phyloP scores from a whole-genome alignment of 1,284 basidiomycete genomes.

The Leccinum pallidistipes region DNA sequence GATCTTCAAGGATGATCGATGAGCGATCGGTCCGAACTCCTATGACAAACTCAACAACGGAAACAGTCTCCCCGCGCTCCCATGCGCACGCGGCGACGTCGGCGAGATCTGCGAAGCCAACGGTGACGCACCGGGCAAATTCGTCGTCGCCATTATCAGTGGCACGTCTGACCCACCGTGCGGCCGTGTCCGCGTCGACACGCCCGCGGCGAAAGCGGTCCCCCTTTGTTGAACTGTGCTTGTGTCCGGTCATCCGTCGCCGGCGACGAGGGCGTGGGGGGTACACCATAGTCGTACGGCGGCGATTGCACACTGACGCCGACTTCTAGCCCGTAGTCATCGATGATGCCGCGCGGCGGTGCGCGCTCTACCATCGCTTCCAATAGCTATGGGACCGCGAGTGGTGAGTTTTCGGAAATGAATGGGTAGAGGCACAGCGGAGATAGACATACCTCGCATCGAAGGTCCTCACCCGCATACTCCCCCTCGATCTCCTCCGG shows the following conservation, averaged over 20 bases:
- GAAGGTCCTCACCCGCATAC: conserved; percentile 80
- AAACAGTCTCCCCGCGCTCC: conserved; percentile 6
- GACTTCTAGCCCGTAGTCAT: conserved; percentile 53
- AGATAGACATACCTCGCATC: conserved; percentile 66
- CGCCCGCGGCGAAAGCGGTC: conserved; percentile 48
- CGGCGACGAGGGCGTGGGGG: conserved; percentile 7
- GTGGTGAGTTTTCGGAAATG: too few relatives aligned
- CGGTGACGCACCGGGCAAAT: conserved; percentile 3
- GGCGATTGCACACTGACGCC: conserved; percentile 13
- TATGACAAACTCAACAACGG: conserved; percentile 2
- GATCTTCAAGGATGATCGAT: too few relatives aligned
- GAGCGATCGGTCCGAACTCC: neutral
- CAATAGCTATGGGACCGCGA: neutral
- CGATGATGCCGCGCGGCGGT: conserved; percentile 49
- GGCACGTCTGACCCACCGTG: conserved; percentile 2
- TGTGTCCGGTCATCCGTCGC: conserved; percentile 12
- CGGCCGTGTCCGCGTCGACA: conserved; percentile 48
- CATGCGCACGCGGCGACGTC: conserved; percentile 14
- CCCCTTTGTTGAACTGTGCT: neutral
- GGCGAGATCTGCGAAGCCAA: conserved; percentile 12
- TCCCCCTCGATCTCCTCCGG: conserved; percentile 85
- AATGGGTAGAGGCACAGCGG: neutral
- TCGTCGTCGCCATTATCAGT: neutral
- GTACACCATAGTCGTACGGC: conserved; percentile 12
- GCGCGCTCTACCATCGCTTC: conserved; percentile 50